Evolutionary conservation across 129 eudicot genomes (phyloP).

Genomic region (Escallonia herrerae): DNA sequence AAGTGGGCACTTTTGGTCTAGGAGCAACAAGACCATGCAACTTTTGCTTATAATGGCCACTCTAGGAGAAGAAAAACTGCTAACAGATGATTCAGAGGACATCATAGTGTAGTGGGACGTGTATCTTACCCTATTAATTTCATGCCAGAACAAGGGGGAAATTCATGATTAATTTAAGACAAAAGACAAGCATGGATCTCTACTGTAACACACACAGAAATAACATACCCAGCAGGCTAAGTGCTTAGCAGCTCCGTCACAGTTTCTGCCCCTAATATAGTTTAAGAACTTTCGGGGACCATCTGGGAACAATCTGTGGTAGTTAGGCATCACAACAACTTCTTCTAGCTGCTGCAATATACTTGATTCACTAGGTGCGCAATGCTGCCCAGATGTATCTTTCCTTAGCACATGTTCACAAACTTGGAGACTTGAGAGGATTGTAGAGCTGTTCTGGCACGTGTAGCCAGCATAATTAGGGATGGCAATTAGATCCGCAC

Average conservation of each 20-base stretch:
- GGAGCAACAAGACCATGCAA: no score
- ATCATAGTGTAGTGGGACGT: no score
- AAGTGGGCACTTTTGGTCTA: no score
- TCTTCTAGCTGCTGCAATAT: slow-evolving; percentile 89
- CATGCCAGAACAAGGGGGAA: no score
- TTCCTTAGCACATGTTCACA: slow-evolving; percentile 66
- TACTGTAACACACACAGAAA: background rate
- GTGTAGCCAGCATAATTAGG: slow-evolving; percentile 95
- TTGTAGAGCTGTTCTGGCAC: slow-evolving; percentile 69
- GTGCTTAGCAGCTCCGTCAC: slow-evolving; percentile 91
- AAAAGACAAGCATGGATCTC: no score
- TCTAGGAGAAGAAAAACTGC: no score
- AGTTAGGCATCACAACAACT: slow-evolving; percentile 95
- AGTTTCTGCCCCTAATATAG: slow-evolving; percentile 59
- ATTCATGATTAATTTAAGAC: no score
- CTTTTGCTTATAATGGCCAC: no score
- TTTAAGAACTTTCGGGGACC: slow-evolving; percentile 82
- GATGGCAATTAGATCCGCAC: no score
- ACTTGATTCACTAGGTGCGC: slow-evolving; percentile 91
- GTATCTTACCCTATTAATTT: no score
- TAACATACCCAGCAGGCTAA: slow-evolving; percentile 94
- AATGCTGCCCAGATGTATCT: slow-evolving; percentile 65
- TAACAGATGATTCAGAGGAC: no score
- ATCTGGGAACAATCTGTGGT: slow-evolving; percentile 81
- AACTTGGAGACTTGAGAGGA: slow-evolving; percentile 69